These are phyloP conservation scores for Penicillium verhagenii DNA, from an alignment of 495 filamentous ascomycete species.

Conservation along the genomic window DNA sequence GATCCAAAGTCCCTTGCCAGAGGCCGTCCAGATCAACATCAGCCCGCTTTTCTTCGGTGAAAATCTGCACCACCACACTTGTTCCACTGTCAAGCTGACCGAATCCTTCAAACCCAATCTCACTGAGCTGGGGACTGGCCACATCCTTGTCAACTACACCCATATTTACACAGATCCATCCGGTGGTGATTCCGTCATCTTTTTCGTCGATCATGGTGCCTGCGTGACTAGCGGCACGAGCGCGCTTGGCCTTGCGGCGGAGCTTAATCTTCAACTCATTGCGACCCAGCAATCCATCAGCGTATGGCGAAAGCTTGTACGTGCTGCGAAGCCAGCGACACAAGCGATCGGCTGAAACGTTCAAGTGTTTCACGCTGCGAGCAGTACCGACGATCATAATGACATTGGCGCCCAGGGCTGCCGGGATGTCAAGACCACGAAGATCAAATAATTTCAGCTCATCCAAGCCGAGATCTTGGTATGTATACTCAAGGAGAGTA, in stretches of 20 bases:
- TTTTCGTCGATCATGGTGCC: conserved; percentile 47
- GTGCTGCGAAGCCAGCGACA: conserved; percentile 79
- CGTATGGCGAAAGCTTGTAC: conserved; percentile 68
- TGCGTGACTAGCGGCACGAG: conserved; percentile 66
- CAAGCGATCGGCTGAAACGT: conserved; percentile 85
- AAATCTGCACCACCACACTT: conserved; percentile 83
- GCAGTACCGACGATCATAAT: conserved; percentile 95
- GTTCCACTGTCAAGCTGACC: conserved; percentile 55
- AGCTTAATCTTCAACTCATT: conserved; percentile 90
- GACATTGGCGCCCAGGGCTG: conserved; percentile 81
- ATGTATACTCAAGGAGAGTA: conserved; percentile 72
- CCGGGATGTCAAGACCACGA: conserved; percentile 76
- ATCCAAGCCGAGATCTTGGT: conserved; percentile 80
- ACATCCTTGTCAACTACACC: conserved; percentile 61
- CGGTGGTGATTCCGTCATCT: conserved; percentile 83
- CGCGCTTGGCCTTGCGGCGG: conserved; percentile 72
- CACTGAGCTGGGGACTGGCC: conserved; percentile 35
- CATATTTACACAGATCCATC: conserved; percentile 94
- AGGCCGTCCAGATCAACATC: conserved; percentile 82
- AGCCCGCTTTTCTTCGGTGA: conserved; percentile 79
- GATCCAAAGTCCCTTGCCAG: conserved; percentile 60
- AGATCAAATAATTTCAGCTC: conserved; percentile 76
- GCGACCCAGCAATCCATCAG: conserved; percentile 85
- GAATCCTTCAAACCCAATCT: conserved; percentile 65
- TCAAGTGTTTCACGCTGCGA: conserved; percentile 87